Evolutionary conservation across 164 flowering plant genomes (phyloP).

Genomic region (Platanus orientalis): DNA sequence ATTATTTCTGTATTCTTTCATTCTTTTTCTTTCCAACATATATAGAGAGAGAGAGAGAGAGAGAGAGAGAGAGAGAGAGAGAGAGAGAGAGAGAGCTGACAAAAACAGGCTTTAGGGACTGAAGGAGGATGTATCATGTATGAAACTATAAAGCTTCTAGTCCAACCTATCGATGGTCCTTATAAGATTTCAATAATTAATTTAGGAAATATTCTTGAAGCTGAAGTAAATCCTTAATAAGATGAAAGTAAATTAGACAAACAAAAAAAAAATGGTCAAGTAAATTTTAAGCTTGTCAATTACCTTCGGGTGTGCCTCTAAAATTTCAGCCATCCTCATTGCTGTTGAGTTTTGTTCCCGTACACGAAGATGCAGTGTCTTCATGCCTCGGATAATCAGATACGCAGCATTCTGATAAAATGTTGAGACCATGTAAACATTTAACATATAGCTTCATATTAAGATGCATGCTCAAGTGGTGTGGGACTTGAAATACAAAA

Average conservation of each 20-base stretch:
- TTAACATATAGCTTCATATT: not conserved
- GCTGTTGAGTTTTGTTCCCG: slow-evolving; percentile 89
- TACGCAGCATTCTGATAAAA: slow-evolving; percentile 80
- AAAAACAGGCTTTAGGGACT: not conserved
- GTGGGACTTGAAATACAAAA: not conserved
- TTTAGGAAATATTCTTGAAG: not conserved
- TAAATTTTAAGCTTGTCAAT: not conserved
- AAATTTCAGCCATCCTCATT: slow-evolving; percentile 88
- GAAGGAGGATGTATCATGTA: no score
- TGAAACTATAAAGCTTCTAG: no score
- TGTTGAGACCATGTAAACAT: no score
- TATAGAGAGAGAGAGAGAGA: no score
- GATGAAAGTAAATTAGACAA: not conserved
- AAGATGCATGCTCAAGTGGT: not conserved
- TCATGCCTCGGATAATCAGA: slow-evolving; percentile 94
- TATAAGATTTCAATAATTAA: not conserved
- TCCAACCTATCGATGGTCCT: no score
- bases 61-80: no score
- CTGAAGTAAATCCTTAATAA: no score
- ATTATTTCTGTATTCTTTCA: no score
- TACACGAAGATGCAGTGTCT: slow-evolving; percentile 98
- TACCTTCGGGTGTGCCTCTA: slow-evolving; percentile 99
- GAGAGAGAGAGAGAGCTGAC: no score
- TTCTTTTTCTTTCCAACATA: no score
- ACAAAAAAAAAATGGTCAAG: not conserved